phyloP scores from a whole-genome alignment of 2,329 filamentous ascomycete species.

The Cercospora nicotianae region DNA sequence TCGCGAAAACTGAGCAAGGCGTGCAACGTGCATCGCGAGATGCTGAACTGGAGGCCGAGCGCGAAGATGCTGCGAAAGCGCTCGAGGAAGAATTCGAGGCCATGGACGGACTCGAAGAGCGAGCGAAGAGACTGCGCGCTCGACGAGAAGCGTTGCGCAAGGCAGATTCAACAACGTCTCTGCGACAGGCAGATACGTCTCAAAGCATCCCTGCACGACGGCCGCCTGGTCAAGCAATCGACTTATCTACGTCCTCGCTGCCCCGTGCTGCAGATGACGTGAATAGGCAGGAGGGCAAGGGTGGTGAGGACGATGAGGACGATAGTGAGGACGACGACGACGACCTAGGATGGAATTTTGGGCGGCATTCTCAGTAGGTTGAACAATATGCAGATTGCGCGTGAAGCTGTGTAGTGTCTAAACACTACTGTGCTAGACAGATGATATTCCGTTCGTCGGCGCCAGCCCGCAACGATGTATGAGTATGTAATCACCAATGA shows the following conservation, averaged over 20 bases:
- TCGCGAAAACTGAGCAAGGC: conserved; percentile 49
- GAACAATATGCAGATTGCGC: background rate
- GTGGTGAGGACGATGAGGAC: conserved; percentile 13
- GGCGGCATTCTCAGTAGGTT: background rate
- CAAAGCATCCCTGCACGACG: background rate
- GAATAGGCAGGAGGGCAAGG: background rate
- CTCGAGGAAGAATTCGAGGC: conserved; percentile 53
- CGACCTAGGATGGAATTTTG: conserved; percentile 25
- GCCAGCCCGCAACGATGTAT: background rate
- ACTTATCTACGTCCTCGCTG: background rate
- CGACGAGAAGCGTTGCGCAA: conserved; percentile 46
- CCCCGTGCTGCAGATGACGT: background rate
- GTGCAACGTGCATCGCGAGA: conserved; percentile 46
- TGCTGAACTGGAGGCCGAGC: conserved; percentile 50
- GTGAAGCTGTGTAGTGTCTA: background rate
- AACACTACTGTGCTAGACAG: background rate
- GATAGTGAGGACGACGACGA: conserved; percentile 28
- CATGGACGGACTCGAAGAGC: conserved; percentile 51
- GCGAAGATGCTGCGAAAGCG: conserved; percentile 48
- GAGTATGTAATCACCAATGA: too few relatives aligned
- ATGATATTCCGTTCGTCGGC: background rate
- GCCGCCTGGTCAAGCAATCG: background rate
- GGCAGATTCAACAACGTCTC: background rate
- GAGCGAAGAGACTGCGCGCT: conserved; percentile 48
- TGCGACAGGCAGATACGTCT: background rate